Base-by-base conservation (phyloP, 73 alveolate genomes). In the Paramecium octaurelia region DNA sequence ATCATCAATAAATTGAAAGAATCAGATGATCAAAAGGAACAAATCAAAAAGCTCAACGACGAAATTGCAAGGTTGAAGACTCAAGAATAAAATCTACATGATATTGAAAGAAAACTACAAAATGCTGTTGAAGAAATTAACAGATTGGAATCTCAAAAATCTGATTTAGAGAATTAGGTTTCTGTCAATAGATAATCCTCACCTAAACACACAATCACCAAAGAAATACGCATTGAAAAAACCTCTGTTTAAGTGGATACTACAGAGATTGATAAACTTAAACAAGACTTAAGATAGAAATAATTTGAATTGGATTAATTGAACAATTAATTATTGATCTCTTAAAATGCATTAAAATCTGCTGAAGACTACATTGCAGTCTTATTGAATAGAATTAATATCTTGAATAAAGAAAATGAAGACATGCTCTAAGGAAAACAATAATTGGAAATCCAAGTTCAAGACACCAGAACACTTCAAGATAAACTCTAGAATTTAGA, bases 391-490 rank as follows among this genome's bases (percentile, higher is more conserved):
- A 80, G 91, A 48, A 46, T 44, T 80, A 23, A 40, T 44, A 46
- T 48, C 6, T 42, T 44, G 18, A 23, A 21, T 40, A 80, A 80
- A 44, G 91, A 80, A 48, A 80, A 80, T 80, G 91, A 80, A 48
- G 91, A 80, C 23, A 43, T 76, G 70, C 27, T 36, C 2, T 21
- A 76, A 76, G 31, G 29, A 20, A 76, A 76, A 20, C 23, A 40
- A 40, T 36, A 40, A 43, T 76, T 76, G 20, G 89, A 76, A 76
- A n/a, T 76, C 18, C 7, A 38, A 43, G 89, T 42, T 20, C n/a
- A 76, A 76, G 89, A 80, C 44, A 80, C 91, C 6, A 80, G 75
- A 48, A 80, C 91, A 10, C 57, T 80, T 21, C 35, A 80, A 43
- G 89, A 76, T 40, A 76, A 43, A 76, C 40, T 76, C 9, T 76